Percentiles rank a stretch among this genome's conserved stretches.
These are phyloP conservation scores for Tuber indicum DNA, from an alignment of 495 filamentous ascomycete genomes.

Conservation along the genomic window DNA sequence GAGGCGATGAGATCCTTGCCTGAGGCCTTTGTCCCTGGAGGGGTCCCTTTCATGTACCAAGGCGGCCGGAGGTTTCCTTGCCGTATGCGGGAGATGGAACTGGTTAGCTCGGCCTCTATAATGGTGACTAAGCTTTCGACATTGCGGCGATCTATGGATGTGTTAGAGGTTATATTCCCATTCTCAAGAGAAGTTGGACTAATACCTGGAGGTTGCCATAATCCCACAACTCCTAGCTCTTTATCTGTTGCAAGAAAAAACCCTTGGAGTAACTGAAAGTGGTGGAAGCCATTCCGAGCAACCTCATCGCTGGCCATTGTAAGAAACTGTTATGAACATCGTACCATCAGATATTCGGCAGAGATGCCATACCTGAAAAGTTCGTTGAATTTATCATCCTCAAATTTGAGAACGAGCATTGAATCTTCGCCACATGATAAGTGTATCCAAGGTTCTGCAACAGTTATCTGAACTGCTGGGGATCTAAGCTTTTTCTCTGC, in stretches of 20 bases:
- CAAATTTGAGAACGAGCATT: constrained; percentile 38
- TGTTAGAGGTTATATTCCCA: constrained; percentile 14
- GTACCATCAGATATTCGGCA: neutral
- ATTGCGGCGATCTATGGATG: constrained; percentile 25
- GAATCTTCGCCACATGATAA: constrained; percentile 39
- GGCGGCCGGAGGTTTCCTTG: constrained; percentile 36
- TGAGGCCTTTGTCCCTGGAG: constrained; percentile 29
- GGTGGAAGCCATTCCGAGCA: constrained; percentile 39
- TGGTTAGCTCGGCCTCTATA: constrained; percentile 38
- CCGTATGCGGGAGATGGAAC: constrained; percentile 38
- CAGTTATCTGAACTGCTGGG: constrained; percentile 40
- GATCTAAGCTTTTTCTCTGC: constrained; percentile 35
- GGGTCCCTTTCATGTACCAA: constrained; percentile 29
- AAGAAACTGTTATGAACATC: constrained; percentile 11
- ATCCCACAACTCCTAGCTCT: constrained; percentile 37
- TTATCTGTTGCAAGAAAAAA: constrained; percentile 40
- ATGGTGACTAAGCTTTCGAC: constrained; percentile 34
- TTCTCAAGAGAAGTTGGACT: neutral
- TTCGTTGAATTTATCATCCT: constrained; percentile 26
- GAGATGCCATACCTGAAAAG: constrained; percentile 26
- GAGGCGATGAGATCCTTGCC: constrained; percentile 38
- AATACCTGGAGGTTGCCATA: constrained; percentile 38
- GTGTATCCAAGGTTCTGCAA: constrained; percentile 38
- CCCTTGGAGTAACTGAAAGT: constrained; percentile 28
- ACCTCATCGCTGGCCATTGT: constrained; percentile 32